Evolutionary conservation across 2,329 filamentous ascomycete genomes (phyloP), one percentile per base, ranked within the genome.

Genomic region (Phaeosphaeriaceae sp.): DNA sequence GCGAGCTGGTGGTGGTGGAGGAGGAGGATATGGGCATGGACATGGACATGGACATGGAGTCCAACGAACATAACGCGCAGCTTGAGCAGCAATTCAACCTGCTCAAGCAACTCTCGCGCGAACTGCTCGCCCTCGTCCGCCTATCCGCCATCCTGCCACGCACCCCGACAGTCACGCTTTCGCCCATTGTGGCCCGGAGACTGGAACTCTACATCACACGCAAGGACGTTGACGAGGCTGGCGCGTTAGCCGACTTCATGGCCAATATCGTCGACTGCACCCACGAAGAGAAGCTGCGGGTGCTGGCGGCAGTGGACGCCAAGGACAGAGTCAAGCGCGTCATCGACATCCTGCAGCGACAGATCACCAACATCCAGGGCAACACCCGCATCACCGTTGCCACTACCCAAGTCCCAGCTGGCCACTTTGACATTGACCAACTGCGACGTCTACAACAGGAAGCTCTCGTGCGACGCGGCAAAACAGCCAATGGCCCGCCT

Each of bases 211-310:
- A 91, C 73, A 96, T 99, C 56, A 82, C 86, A 26, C 86, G 88
- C 71, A 95, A 94, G 69, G 87, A 91, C 50, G 72, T 94, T 42
- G 80, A 84, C 34, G 92, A 97, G 60, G 92, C 92, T 1, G 93
- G 93, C 2, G 78, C 86, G 7, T 81, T 99, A 8, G 93, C 94
- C 6, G 94, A 99, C 71, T 97, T 97, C 71, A 97, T 99, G 91
- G 88, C 91, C 32, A 96, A 96, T 68, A 83, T 97, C 18, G 84
- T 96, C 2, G 91, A 96, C 56, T 87, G 89, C 42, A 88, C 86
- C 8, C 89, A 95, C 56, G 91, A 96, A 71, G 94, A 99, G 69
- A 97, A 96, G 73, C 81, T 99, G 45, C 85, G 89, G 47, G 84
- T 99, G 13, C 79, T 99, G 29, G 85, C 90, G n/a, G 86, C 92